These are phyloP conservation scores for Xylariales sp. DNA, from an alignment of 2,329 filamentous ascomycete genomes.

Conservation along the genomic window DNA sequence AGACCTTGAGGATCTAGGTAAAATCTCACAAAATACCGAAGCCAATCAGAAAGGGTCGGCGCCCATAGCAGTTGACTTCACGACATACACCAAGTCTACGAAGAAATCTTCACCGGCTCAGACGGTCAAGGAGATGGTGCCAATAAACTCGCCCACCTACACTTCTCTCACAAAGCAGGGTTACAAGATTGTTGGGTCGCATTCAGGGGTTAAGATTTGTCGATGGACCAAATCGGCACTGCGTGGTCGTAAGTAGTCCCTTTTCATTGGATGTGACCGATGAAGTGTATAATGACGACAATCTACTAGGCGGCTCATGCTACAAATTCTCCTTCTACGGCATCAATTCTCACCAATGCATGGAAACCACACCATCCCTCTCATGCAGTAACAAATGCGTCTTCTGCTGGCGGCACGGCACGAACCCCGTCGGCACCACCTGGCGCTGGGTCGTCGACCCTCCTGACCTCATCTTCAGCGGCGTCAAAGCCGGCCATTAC, in stretches of 20 bases:
- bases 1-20: conserved; percentile 81
- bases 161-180: conserved; percentile 90
- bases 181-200: conserved; percentile 90
- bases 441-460: conserved; percentile 96
- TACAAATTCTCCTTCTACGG: conserved; percentile 99
- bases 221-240: conserved; percentile 98
- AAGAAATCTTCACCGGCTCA: conserved; percentile 39
- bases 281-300: not conserved
- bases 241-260: conserved; percentile 58
- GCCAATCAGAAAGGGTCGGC: conserved; percentile 31
- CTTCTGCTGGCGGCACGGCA: conserved; percentile 98
- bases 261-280: not conserved
- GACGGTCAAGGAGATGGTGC: conserved; percentile 85
- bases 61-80: conserved; percentile 80
- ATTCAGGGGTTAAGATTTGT: conserved; percentile 96
- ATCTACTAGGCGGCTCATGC: conserved; percentile 64
- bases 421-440: conserved; percentile 91
- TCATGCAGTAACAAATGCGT: conserved; percentile 98
- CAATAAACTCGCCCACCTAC: conserved; percentile 83
- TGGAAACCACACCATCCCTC: conserved; percentile 94
- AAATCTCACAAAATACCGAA: conserved; percentile 50
- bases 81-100: conserved; percentile 57
- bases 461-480: conserved; percentile 82
- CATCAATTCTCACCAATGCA: conserved; percentile 93
- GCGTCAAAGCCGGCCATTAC: conserved; percentile 89